Evolutionary conservation across 768 basidiomycete species (phyloP).

Genomic region (Cyclocybe cylindracea): DNA sequence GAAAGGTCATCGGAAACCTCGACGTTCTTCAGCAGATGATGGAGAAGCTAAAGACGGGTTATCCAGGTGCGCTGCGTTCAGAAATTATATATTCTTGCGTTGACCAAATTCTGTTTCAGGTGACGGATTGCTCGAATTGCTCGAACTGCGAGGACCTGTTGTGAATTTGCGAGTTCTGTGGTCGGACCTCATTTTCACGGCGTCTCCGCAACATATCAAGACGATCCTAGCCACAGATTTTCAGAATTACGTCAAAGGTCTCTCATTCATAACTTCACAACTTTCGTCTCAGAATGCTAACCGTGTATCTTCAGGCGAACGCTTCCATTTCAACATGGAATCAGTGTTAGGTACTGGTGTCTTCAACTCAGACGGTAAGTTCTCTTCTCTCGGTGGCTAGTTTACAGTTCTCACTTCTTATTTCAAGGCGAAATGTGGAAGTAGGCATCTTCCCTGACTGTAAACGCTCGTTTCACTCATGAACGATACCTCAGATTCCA

Average conservation of each 20-base stretch:
- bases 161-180: conserved; percentile 47
- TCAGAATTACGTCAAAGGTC: conserved; percentile 58
- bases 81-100: not conserved
- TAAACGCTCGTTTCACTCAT: not conserved
- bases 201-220: conserved; percentile 57
- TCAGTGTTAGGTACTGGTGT: conserved; percentile 63
- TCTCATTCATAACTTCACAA: no score
- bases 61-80: conserved; percentile 41
- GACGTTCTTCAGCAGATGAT: conserved; percentile 40
- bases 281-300: no score
- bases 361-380: conserved; percentile 66
- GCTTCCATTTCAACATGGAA: conserved; percentile 43
- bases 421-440: conserved; percentile 38
- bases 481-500: conserved; percentile 43
- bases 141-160: conserved; percentile 41
- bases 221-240: conserved; percentile 59
- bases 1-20: conserved; percentile 44
- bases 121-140: conserved; percentile 39
- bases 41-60: conserved; percentile 42
- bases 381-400: not conserved
- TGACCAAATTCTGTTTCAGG: conserved; percentile 25
- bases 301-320: conserved; percentile 29
- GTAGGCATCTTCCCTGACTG: conserved; percentile 15
- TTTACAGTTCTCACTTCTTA: not conserved
- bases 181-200: conserved; percentile 47